These are phyloP conservation scores for Pouteria campechiana DNA, from an alignment of 179 eudicot species.

Conservation along the genomic window DNA sequence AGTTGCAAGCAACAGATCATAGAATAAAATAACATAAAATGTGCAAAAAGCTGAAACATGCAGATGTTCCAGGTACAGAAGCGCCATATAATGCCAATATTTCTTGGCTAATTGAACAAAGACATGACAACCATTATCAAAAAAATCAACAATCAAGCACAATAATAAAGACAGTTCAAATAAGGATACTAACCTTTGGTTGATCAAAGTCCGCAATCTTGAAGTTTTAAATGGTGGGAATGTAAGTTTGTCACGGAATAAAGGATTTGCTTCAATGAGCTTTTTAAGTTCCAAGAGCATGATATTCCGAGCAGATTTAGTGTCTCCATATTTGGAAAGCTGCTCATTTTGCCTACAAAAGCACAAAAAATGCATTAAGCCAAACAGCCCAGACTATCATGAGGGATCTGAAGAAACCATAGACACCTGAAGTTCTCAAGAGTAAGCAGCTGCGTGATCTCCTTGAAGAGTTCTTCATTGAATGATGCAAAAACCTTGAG, in stretches of 20 bases:
- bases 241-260: conserved; percentile 59
- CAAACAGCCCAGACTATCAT: not conserved
- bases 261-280: conserved; percentile 67
- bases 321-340: conserved; percentile 61
- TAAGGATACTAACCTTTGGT: conserved; percentile 39
- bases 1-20: not conserved
- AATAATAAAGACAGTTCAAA: not conserved
- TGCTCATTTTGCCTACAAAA: conserved; percentile 51
- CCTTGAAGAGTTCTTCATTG: conserved; percentile 52
- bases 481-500: conserved; percentile 47
- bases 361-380: not conserved
- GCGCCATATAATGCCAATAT: too few relatives aligned
- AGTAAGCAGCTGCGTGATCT: conserved; percentile 47
- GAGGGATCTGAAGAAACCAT: not conserved
- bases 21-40: not conserved
- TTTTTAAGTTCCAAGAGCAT: conserved; percentile 58
- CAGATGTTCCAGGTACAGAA: too few relatives aligned
- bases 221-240: conserved; percentile 57
- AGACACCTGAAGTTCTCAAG: conserved; percentile 46
- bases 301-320: conserved; percentile 49
- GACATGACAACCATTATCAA: not conserved
- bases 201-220: conserved; percentile 53
- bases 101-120: not conserved
- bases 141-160: not conserved
- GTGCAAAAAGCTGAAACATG: not conserved